Evolutionary conservation across 192 early-diverging fungal genomes (phyloP).

Genomic region (Diversispora epigaea): DNA sequence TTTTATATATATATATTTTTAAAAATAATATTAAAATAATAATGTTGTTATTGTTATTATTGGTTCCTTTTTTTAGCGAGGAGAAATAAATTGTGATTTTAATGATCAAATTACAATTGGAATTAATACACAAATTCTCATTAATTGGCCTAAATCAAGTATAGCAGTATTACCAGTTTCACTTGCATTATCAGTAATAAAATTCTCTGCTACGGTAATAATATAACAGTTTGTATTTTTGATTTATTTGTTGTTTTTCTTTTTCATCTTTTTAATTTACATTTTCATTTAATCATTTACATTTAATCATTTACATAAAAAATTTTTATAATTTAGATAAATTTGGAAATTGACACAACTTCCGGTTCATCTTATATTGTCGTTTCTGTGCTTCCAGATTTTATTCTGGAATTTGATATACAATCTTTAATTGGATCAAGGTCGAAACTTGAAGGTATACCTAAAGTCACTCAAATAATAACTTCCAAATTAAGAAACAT

Average conservation of each 20-base stretch:
- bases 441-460: conserved; percentile 96
- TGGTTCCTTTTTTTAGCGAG: conserved; percentile 46
- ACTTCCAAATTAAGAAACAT: conserved; percentile 63
- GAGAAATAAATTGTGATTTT: conserved; percentile 83
- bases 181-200: conserved; percentile 77
- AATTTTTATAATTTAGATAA: conserved; percentile 42
- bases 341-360: conserved; percentile 44
- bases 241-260: background rate
- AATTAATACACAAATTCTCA: conserved; percentile 84
- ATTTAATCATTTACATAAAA: conserved; percentile 25
- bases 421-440: conserved; percentile 90
- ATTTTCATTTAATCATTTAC: conserved; percentile 8
- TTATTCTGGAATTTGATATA: conserved; percentile 83
- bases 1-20: background rate
- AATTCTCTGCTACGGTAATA: conserved; percentile 86
- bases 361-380: conserved; percentile 52
- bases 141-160: conserved; percentile 91
- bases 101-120: conserved; percentile 93
- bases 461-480: conserved; percentile 88
- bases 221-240: background rate
- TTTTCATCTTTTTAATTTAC: no score
- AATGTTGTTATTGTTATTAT: conserved; percentile 18
- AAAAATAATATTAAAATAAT: background rate
- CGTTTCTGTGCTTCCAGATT: conserved; percentile 62
- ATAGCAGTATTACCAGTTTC: conserved; percentile 93